Conservation (phyloP, 164 flowering plant genomes). For the Amborella trichopoda region DNA sequence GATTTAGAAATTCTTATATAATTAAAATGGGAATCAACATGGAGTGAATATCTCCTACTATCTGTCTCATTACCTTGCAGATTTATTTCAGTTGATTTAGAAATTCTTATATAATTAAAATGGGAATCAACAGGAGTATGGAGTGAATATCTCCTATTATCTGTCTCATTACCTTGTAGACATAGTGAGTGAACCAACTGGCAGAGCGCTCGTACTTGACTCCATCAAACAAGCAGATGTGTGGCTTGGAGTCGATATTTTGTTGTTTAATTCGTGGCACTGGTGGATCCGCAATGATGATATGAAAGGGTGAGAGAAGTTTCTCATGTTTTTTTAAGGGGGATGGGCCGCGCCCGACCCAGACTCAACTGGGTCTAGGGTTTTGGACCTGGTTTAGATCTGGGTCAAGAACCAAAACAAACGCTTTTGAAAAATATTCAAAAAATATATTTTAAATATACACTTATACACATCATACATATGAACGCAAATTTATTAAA, state of each 20-base stretch:
- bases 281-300: constrained; percentile 13
- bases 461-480: too few relatives aligned
- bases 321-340: too few relatives aligned
- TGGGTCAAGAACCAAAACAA: too few relatives aligned
- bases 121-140: constrained; percentile 16
- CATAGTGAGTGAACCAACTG: constrained; percentile 4
- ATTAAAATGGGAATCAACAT: too few relatives aligned
- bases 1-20: not conserved
- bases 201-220: constrained; percentile 10
- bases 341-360: too few relatives aligned
- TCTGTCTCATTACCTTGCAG: constrained; percentile 9
- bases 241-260: constrained; percentile 13
- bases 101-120: not conserved
- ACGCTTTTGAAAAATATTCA: too few relatives aligned
- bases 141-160: constrained; percentile 3
- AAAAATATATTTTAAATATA: too few relatives aligned
- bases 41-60: constrained; percentile 5
- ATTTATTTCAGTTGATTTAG: constrained; percentile 1
- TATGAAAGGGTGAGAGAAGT: constrained; percentile 13
- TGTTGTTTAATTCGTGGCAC: constrained; percentile 13
- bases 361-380: too few relatives aligned
- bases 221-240: constrained; percentile 9
- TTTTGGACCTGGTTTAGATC: too few relatives aligned
- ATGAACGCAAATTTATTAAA: too few relatives aligned
- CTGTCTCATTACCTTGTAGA: constrained; percentile 11